phyloP scores from a whole-genome alignment of 768 basidiomycete species.

The Tylopilus vinaceipallidus region DNA sequence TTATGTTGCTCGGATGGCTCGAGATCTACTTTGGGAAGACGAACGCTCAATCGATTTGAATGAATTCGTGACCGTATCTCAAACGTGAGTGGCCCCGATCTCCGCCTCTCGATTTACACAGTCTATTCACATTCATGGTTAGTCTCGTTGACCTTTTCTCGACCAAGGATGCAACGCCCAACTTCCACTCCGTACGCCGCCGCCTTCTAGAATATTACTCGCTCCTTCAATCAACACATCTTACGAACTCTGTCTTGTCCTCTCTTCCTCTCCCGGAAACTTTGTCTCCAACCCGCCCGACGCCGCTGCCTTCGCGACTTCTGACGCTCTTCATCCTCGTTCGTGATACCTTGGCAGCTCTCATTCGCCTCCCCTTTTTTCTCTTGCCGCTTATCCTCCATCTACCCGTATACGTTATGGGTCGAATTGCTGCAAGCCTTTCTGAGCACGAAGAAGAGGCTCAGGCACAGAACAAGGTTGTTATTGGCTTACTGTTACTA shows the following conservation, averaged over 20 bases:
- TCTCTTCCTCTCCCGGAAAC: slow-evolving; percentile 81
- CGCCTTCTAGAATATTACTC: slow-evolving; percentile 86
- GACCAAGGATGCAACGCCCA: slow-evolving; percentile 57
- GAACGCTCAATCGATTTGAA: slow-evolving; percentile 74
- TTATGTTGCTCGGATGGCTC: slow-evolving; percentile 87
- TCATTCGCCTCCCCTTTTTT: slow-evolving; percentile 86
- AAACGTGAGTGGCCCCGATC: slow-evolving; percentile 65
- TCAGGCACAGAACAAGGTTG: slow-evolving; percentile 95
- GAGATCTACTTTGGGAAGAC: slow-evolving; percentile 89
- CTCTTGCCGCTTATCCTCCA: slow-evolving; percentile 81
- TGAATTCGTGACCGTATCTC: slow-evolving; percentile 81
- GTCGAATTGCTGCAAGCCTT: slow-evolving; percentile 67
- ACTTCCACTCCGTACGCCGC: slow-evolving; percentile 59
- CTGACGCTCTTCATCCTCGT: slow-evolving; percentile 75
- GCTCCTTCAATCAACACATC: slow-evolving; percentile 72
- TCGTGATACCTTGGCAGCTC: slow-evolving; percentile 68
- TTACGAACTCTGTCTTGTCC: slow-evolving; percentile 83
- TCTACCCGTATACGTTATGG: slow-evolving; percentile 82
- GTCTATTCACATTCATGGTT: slow-evolving; percentile 25
- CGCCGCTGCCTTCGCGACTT: slow-evolving; percentile 76
- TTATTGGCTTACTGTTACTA: slow-evolving; percentile 76
- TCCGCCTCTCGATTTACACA: slow-evolving; percentile 13
- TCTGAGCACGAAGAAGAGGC: slow-evolving; percentile 89
- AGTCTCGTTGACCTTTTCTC: slow-evolving; percentile 90
- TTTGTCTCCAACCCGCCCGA: slow-evolving; percentile 75